Evolutionary conservation across 345 rosid genomes (phyloP), one percentile per base, ranked within the genome.

Genomic region (Boechera stricta): DNA sequence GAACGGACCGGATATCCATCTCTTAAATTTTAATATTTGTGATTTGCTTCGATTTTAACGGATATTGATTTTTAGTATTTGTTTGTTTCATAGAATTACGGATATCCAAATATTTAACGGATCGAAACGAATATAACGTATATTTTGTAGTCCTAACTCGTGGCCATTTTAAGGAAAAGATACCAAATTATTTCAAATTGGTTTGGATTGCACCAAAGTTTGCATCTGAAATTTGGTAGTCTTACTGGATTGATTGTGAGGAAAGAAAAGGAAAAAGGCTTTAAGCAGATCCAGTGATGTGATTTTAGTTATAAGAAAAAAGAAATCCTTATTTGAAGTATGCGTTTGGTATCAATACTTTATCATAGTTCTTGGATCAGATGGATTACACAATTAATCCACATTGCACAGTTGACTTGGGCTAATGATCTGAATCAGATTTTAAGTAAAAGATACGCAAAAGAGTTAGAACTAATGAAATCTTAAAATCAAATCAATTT

Each of bases 361-460:
- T 28, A 4, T 21, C 51, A 26, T n/a, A 28, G 57, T 58, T 57
- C 45, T 71, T 41, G 21, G 53, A 39, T 53, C 36, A 48, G 28
- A 59, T 61, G 60, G 10, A 48, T 49, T 38, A 53, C 70, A 52
- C 10, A 36, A 9, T 36, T 38, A 41, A 7, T 54, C 15, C 10
- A 68, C 48, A 72, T 9, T 32, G 67, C 66, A 12, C 31, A 26
- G 18, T 51, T 72, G 31, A 49, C 6, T 18, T 38, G 62, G 31
- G 36, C 5, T 16, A 65, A 13, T 48, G 6, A 48, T 18, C 31
- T 32, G 2, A 48, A 32, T 48, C 57, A 66, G 58, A 12, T 3
- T 39, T 32, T 2, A 48, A 28, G 53, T 45, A 47, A 47, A 47
- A 31, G 31, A 33, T 42, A 31, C 12, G 54, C 9, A 11, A 45